Percentiles rank a stretch among this genome's conserved stretches.
These are phyloP conservation scores for Solanum sparsipilum DNA, from an alignment of 257 asterid genomes.

Conservation along the genomic window DNA sequence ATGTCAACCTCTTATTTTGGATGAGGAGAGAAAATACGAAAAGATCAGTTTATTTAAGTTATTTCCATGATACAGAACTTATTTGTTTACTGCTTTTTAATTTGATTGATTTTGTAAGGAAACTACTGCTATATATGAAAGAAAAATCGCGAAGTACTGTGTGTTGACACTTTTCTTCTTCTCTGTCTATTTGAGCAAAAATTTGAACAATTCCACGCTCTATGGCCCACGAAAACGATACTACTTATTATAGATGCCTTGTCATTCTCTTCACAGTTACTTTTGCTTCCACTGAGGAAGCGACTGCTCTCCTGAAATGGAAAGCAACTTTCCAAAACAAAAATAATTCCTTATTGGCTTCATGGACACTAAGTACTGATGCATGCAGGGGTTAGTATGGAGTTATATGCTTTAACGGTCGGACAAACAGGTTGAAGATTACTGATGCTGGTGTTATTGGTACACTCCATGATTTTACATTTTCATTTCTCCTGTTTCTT, in stretches of 20 bases:
- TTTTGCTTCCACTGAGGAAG: slow-evolving; percentile 1
- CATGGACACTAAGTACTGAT: not conserved
- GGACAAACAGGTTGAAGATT: no score
- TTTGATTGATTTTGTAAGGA: not conserved
- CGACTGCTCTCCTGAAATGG: slow-evolving; percentile 8
- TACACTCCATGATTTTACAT: no score
- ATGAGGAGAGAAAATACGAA: not conserved
- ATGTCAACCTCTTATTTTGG: not conserved
- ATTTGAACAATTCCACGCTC: no score
- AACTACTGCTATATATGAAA: not conserved
- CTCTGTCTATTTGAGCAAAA: no score
- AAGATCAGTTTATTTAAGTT: not conserved
- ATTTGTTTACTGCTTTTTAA: not conserved
- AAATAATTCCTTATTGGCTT: not conserved
- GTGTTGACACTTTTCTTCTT: no score
- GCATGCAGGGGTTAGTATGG: no score
- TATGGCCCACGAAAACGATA: no score
- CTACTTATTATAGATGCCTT: no score
- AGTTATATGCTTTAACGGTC: no score
- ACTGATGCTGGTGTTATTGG: no score
- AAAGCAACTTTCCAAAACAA: not conserved
- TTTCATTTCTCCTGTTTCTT: no score
- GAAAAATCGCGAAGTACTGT: no score
- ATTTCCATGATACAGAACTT: not conserved
- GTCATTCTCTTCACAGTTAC: not conserved